phyloP scores from a whole-genome alignment of 2,329 filamentous ascomycete species.

The Microcyclosporella mali region DNA sequence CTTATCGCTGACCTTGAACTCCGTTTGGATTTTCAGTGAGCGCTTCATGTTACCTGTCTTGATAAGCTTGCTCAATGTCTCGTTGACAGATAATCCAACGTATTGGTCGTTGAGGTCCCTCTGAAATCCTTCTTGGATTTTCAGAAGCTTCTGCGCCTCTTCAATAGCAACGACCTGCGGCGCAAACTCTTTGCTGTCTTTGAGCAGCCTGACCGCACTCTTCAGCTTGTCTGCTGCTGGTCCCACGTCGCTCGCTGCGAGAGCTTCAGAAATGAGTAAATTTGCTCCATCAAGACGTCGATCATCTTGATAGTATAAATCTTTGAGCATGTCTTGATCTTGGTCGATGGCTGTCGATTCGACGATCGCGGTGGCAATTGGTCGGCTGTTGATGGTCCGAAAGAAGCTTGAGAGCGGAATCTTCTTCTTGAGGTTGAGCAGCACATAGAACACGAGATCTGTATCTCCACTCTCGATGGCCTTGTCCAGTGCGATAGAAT shows the following conservation, averaged over 20 bases:
- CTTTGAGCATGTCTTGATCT: slow-evolving; percentile 78
- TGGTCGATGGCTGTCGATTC: slow-evolving; percentile 76
- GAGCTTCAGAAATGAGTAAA: slow-evolving; percentile 77
- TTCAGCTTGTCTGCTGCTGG: slow-evolving; percentile 78
- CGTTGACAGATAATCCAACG: slow-evolving; percentile 77
- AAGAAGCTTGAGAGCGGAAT: slow-evolving; percentile 88
- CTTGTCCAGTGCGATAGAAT: slow-evolving; percentile 90
- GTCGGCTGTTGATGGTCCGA: slow-evolving; percentile 77
- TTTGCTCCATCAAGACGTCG: slow-evolving; percentile 80
- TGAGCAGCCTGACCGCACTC: slow-evolving; percentile 74
- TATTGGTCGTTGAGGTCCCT: slow-evolving; percentile 66
- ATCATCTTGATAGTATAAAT: slow-evolving; percentile 96
- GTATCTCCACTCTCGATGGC: slow-evolving; percentile 93
- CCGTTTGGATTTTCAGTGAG: slow-evolving; percentile 78
- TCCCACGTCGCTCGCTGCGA: slow-evolving; percentile 63
- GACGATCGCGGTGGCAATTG: slow-evolving; percentile 80
- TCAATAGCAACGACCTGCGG: slow-evolving; percentile 70
- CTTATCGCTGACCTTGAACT: slow-evolving; percentile 90
- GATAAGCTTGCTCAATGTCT: slow-evolving; percentile 86
- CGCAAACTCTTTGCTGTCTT: slow-evolving; percentile 72
- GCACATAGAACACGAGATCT: slow-evolving; percentile 83
- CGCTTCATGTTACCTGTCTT: slow-evolving; percentile 74
- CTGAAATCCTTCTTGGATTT: slow-evolving; percentile 81
- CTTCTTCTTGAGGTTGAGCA: slow-evolving; percentile 83
- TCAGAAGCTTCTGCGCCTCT: slow-evolving; percentile 71